Percentiles rank a stretch among this genome's conserved stretches.
Conservation (phyloP, 1,284 basidiomycete genomes). For the Paramarasmius palmivorus region DNA sequence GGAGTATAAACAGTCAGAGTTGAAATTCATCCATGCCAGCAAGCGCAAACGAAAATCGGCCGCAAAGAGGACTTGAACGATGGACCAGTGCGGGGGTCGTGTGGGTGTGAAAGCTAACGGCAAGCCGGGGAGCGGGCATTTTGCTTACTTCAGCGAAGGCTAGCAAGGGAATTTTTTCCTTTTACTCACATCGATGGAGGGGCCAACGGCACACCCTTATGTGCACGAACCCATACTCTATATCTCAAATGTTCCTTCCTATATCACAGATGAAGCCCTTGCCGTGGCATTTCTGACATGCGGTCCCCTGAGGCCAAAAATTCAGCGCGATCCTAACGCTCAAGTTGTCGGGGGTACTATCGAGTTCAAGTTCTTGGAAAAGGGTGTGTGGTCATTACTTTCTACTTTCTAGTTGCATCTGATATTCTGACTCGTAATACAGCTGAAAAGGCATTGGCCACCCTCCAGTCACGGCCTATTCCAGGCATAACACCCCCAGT, state of each 20-base stretch:
- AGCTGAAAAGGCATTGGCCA: conserved; percentile 89
- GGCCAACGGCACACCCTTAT: conserved; percentile 65
- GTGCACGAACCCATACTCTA: conserved; percentile 78
- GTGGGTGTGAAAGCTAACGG: too few species aligned
- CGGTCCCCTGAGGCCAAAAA: conserved; percentile 77
- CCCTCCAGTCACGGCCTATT: conserved; percentile 73
- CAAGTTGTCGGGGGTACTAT: conserved; percentile 64
- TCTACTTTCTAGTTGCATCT: conserved; percentile 8
- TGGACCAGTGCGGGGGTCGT: too few species aligned
- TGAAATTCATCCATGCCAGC: too few species aligned
- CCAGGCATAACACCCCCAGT: conserved; percentile 56
- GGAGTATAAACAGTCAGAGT: too few species aligned
- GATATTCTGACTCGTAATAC: conserved; percentile 16
- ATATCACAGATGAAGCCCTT: conserved; percentile 72
- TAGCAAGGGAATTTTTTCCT: neutral
- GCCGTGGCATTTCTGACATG: conserved; percentile 69
- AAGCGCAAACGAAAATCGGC: too few species aligned
- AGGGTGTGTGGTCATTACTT: conserved; percentile 50
- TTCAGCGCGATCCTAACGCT: conserved; percentile 58
- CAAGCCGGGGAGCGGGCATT: neutral
- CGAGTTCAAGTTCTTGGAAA: conserved; percentile 77
- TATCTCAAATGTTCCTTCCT: conserved; percentile 70
- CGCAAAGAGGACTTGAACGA: too few species aligned
- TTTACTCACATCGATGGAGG: conserved; percentile 13
- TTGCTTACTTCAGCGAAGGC: conserved; percentile 1